Evolutionary conservation across 1,284 basidiomycete genomes (phyloP), one percentile per base, ranked within the genome.

Genomic region (Pisolithus thermaeus): DNA sequence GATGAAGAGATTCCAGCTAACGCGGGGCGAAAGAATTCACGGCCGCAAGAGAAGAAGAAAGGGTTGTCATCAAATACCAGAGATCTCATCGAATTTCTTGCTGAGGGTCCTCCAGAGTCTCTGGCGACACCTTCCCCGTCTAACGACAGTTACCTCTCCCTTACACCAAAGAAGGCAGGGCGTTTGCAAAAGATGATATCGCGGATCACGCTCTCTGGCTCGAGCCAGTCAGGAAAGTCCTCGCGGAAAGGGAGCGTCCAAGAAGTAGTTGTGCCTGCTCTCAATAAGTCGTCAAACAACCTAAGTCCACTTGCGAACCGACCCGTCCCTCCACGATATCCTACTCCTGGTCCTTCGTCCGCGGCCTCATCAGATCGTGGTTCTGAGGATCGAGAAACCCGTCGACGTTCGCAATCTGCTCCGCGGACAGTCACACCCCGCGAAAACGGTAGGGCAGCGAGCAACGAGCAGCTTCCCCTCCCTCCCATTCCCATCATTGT

Each of bases 181-280:
- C 76, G 86, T 35, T 68, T 90, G 53, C 83, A 87, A 62, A 79
- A 82, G 55, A 90, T 90, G 83, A 86, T 90, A 59, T 89, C 87
- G 23, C 82, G 80, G 58, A 70, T 90, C 44, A 81, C 78, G 46
- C 70, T 87, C 51, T 74, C 80, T 6, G 72, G 72, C 46, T 73
- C 70, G 27, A 61, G 59, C 32, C 64, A 65, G 25, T 64, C 59
- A 43, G 66, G 62, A 20, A 67, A 58, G 35, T 56, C 51, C 30
- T 54, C 65, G 50, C 66, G 66, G 22, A 68, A 66, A 41, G 47
- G 51, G 64, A 59, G 53, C 54, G 55, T 47, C 46, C 59, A 40
- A 47, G 60, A 50, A 62, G 57, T 56, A 44, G 54, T 59, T 35
- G 53, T 51, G 48, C 55, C 46, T 54, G 54, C 46, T 54, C 55